phyloP scores from a whole-genome alignment of 2,329 filamentous ascomycete genomes.

The Chrysoporthe deuterocubensis region DNA sequence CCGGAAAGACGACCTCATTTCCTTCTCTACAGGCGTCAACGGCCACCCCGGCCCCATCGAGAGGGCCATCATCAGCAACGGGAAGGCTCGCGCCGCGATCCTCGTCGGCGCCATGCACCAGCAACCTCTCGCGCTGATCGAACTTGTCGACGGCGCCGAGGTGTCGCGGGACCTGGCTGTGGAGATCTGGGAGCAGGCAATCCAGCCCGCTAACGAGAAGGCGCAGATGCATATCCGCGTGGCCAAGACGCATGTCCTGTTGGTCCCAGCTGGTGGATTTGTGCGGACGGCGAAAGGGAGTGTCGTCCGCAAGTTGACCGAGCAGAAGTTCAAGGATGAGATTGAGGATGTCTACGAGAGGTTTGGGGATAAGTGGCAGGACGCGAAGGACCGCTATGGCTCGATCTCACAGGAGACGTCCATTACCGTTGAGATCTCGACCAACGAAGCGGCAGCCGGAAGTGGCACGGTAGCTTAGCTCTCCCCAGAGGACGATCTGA shows the following conservation, averaged over 20 bases:
- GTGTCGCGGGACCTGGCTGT: constrained; percentile 17
- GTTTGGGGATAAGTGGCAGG: constrained; percentile 32
- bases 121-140: constrained; percentile 31
- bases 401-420: constrained; percentile 27
- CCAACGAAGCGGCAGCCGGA: not conserved
- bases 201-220: constrained; percentile 31
- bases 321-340: constrained; percentile 25
- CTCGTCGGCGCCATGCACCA: constrained; percentile 29
- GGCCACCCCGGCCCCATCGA: constrained; percentile 31
- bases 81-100: constrained; percentile 26
- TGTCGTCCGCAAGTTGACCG: constrained; percentile 27
- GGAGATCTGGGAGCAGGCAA: constrained; percentile 28
- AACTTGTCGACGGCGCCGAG: constrained; percentile 22
- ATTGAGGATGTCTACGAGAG: constrained; percentile 26
- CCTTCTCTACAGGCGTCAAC: constrained; percentile 31
- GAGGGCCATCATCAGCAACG: constrained; percentile 23
- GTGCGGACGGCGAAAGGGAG: constrained; percentile 32
- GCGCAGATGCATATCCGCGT: constrained; percentile 30
- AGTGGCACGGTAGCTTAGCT: not conserved
- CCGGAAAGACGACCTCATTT: constrained; percentile 35
- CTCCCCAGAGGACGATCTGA: not conserved
- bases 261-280: constrained; percentile 26
- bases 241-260: constrained; percentile 30
- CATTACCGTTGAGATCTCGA: constrained; percentile 22
- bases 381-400: constrained; percentile 28